phyloP scores from a whole-genome alignment of 805 yeast species.

The Candida chilensis region DNA sequence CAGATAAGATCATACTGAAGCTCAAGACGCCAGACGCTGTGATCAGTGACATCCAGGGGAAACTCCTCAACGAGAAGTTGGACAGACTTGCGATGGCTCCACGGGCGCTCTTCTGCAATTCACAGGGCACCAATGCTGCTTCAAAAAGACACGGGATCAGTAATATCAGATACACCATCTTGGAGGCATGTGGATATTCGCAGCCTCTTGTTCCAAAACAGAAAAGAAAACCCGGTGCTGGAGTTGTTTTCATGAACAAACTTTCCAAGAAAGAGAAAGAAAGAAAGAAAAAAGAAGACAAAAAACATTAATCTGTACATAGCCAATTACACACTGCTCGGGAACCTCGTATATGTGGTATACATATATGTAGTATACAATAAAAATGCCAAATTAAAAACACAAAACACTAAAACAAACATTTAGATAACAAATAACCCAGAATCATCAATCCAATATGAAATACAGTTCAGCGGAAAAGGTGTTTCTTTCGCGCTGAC shows the following conservation, averaged over 20 bases:
- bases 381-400: too few species aligned
- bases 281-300: conserved; percentile 2
- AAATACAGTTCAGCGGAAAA: too few species aligned
- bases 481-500: too few species aligned
- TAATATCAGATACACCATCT: conserved; percentile 38
- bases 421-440: too few species aligned
- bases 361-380: too few species aligned
- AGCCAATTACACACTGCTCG: too few species aligned
- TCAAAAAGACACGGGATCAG: conserved; percentile 41
- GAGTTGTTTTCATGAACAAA: too few species aligned
- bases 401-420: too few species aligned
- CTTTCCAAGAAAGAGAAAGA: conserved; percentile 5
- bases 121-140: conserved; percentile 22
- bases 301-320: too few species aligned
- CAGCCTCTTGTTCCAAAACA: conserved; percentile 9
- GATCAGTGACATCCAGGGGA: conserved; percentile 12
- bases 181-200: conserved; percentile 42
- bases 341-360: too few species aligned
- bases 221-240: too few species aligned
- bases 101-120: conserved; percentile 43
- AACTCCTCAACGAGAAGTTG: conserved; percentile 27
- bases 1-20: conserved; percentile 41
- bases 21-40: conserved; percentile 9
- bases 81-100: conserved; percentile 26
- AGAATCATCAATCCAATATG: too few species aligned